Evolutionary conservation across 352 stramenopile species (phyloP).

Genomic region (Globisporangium carolinianum): DNA sequence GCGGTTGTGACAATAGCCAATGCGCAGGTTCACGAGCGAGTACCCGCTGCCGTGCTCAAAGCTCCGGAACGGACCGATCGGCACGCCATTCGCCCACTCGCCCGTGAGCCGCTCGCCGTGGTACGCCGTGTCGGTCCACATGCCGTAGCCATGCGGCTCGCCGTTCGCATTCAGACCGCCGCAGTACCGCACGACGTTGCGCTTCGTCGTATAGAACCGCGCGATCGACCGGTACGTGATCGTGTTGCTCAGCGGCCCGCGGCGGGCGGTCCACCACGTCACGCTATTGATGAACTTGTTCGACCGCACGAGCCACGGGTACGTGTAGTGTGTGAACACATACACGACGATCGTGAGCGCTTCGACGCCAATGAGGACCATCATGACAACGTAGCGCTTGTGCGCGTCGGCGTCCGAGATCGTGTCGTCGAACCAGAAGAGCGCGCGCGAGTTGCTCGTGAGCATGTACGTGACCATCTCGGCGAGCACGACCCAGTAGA

Average conservation of each 20-base stretch:
- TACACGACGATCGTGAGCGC: conserved; percentile 35
- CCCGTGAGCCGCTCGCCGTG: conserved; percentile 54
- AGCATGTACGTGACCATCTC: conserved; percentile 21
- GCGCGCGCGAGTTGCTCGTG: conserved; percentile 12
- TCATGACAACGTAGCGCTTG: conserved; percentile 12
- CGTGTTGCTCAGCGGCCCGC: conserved; percentile 9
- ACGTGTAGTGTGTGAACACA: conserved; percentile 39
- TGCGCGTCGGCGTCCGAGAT: conserved; percentile 33
- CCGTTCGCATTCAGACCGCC: conserved; percentile 35
- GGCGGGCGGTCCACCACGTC: conserved; percentile 35
- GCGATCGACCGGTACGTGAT: conserved; percentile 25
- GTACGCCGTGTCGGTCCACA: conserved; percentile 56
- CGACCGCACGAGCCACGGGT: conserved; percentile 37
- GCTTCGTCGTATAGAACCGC: conserved; percentile 20
- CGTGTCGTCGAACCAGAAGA: conserved; percentile 20
- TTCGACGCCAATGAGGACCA: conserved; percentile 31
- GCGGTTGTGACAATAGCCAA: conserved; percentile 44
- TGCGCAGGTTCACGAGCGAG: conserved; percentile 43
- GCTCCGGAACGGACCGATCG: conserved; percentile 51
- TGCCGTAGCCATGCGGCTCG: conserved; percentile 46
- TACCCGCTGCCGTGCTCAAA: conserved; percentile 53
- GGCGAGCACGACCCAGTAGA: conserved; percentile 49
- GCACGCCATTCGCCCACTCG: conserved; percentile 48
- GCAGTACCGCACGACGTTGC: conserved; percentile 35
- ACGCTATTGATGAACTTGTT: conserved; percentile 19